Conservation (phyloP, 2,329 filamentous ascomycete species). For the Trichoderma arundinaceum region DNA sequence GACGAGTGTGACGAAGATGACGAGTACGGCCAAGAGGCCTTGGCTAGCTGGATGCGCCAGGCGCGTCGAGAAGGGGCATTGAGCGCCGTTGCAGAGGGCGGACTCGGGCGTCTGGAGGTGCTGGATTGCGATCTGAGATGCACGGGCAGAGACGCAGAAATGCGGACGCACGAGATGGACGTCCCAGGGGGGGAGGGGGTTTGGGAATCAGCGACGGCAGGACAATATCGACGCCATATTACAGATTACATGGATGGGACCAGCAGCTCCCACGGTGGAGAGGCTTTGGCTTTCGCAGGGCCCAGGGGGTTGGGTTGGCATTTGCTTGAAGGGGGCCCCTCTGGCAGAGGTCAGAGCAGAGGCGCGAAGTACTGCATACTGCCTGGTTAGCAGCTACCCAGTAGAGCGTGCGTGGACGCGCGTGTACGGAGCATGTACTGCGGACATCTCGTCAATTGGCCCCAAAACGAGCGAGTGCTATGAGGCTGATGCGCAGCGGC, state of each 20-base stretch:
- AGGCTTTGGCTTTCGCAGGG: conserved; percentile 7
- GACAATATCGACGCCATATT: background rate
- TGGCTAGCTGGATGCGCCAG: conserved; percentile 29
- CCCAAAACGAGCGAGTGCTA: background rate
- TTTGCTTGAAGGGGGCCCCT: conserved; percentile 7
- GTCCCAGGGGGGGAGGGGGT: background rate
- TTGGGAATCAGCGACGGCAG: background rate
- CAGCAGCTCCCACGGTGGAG: too few relatives aligned
- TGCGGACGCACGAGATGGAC: background rate
- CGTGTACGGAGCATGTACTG: conserved; percentile 14
- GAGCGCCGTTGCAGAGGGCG: conserved; percentile 17
- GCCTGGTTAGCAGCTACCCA: too few relatives aligned
- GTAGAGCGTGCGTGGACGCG: background rate
- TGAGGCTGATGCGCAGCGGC: conserved; percentile 28
- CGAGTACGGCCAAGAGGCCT: conserved; percentile 5
- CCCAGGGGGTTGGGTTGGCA: conserved; percentile 15
- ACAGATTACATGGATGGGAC: conserved; percentile 9
- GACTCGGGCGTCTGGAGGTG: background rate
- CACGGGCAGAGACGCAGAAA: background rate
- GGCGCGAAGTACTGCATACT: too few relatives aligned
- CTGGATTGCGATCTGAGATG: background rate
- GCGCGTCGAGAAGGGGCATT: conserved; percentile 30
- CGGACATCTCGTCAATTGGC: conserved; percentile 11
- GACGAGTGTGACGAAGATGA: background rate
- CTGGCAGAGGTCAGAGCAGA: too few relatives aligned